These are phyloP conservation scores for Lentinula guzmanii DNA, from an alignment of 768 basidiomycete genomes.

Conservation along the genomic window DNA sequence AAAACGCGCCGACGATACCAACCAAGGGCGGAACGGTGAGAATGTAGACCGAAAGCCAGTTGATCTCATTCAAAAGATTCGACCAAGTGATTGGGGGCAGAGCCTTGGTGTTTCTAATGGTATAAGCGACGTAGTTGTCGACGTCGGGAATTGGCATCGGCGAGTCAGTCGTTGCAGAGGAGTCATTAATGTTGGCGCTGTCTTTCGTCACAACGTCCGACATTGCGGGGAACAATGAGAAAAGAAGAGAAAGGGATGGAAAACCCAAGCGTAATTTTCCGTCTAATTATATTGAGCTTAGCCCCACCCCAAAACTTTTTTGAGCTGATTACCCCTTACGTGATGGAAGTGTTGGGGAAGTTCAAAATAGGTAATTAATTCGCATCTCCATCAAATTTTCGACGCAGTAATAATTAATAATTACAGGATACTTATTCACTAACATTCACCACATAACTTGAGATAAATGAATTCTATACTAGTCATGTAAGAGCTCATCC, in stretches of 20 bases:
- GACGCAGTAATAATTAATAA: too few species aligned
- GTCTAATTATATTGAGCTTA: neutral
- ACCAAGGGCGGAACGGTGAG: conserved; percentile 56
- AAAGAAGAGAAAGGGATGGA: neutral
- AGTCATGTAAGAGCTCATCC: too few species aligned
- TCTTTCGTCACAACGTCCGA: conserved; percentile 5
- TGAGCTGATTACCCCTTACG: neutral
- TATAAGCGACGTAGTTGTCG: conserved; percentile 48
- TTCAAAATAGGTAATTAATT: neutral
- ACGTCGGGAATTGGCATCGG: conserved; percentile 36
- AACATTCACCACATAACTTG: too few species aligned
- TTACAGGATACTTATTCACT: too few species aligned
- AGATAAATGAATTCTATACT: too few species aligned
- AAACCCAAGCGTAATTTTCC: neutral
- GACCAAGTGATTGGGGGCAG: conserved; percentile 44
- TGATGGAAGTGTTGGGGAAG: neutral
- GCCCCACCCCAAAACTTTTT: neutral
- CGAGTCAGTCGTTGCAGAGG: conserved; percentile 7
- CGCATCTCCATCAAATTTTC: neutral
- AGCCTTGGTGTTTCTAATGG: conserved; percentile 40
- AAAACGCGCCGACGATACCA: conserved; percentile 51
- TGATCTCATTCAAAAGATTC: conserved; percentile 39
- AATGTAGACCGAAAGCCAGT: conserved; percentile 53
- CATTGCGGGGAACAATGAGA: neutral
- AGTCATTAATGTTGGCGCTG: neutral